Conservation (phyloP, 257 asterid genomes). For the Voacanga thouarsii region DNA sequence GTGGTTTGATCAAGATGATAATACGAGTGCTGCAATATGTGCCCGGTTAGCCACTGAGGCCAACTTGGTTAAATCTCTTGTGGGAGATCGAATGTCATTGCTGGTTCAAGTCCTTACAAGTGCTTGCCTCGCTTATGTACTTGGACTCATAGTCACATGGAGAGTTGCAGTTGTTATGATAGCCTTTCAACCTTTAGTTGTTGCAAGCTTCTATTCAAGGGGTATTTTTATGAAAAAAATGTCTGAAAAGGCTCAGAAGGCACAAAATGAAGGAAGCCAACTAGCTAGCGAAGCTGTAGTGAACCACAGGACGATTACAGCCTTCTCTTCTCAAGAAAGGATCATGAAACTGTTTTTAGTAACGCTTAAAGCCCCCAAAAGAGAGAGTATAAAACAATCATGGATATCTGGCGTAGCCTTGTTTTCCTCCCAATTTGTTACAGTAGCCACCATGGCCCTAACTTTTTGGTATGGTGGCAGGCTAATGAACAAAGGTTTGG, state of each 20-base stretch:
- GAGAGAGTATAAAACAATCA: slow-evolving; percentile 57
- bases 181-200: slow-evolving; percentile 55
- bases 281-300: slow-evolving; percentile 74
- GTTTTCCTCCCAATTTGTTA: slow-evolving; percentile 50
- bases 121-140: slow-evolving; percentile 46
- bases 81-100: slow-evolving; percentile 60
- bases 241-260: slow-evolving; percentile 52
- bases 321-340: slow-evolving; percentile 64
- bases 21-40: slow-evolving; percentile 57
- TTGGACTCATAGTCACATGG: slow-evolving; percentile 60
- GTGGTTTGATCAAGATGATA: slow-evolving; percentile 68
- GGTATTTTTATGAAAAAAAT: slow-evolving; percentile 51
- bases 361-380: slow-evolving; percentile 44
- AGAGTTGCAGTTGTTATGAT: slow-evolving; percentile 67
- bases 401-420: slow-evolving; percentile 64
- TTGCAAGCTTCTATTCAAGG: slow-evolving; percentile 58
- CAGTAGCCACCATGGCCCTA: slow-evolving; percentile 52
- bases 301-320: slow-evolving; percentile 68
- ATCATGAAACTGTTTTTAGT: slow-evolving; percentile 41
- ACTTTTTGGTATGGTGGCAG: slow-evolving; percentile 82
- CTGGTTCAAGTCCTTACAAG: slow-evolving; percentile 54
- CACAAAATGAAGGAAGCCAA: slow-evolving; percentile 69
- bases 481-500: slow-evolving; percentile 48
- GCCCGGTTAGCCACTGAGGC: slow-evolving; percentile 61
- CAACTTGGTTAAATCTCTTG: slow-evolving; percentile 51